Percentiles rank a stretch among this genome's conserved stretches.
phyloP scores from a whole-genome alignment of 2,329 filamentous ascomycete species.

The Stemphylium beticola region DNA sequence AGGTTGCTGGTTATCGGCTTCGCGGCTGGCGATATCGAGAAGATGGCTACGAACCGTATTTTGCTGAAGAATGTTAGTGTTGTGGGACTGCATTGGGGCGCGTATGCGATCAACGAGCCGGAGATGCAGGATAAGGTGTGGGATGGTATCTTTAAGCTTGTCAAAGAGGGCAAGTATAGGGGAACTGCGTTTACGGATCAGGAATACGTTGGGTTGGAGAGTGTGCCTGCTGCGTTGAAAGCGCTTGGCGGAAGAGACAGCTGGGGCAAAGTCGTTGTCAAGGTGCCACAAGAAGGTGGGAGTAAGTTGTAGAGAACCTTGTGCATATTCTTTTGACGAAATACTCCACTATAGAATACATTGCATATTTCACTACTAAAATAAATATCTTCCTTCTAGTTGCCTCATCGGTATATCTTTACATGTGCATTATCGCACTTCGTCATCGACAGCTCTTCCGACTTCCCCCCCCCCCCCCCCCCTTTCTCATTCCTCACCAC shows the following conservation, averaged over 20 bases:
- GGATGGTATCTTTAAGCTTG: constrained; percentile 79
- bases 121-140: constrained; percentile 76
- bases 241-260: constrained; percentile 81
- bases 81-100: constrained; percentile 91
- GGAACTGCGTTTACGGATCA: constrained; percentile 84
- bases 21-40: constrained; percentile 84
- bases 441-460: too few relatives aligned
- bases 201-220: constrained; percentile 82
- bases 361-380: neutral
- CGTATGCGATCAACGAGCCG: constrained; percentile 75
- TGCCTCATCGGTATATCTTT: too few relatives aligned
- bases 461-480: neutral
- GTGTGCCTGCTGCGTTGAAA: constrained; percentile 75
- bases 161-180: constrained; percentile 77
- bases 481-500: neutral
- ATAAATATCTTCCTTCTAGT: neutral
- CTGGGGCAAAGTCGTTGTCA: constrained; percentile 96
- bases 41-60: constrained; percentile 90
- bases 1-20: constrained; percentile 88
- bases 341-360: too few relatives aligned
- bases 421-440: too few relatives aligned
- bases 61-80: constrained; percentile 91
- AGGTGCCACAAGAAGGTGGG: constrained; percentile 67
- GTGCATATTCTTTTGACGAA: too few relatives aligned
- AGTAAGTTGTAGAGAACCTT: constrained; percentile 41